These are phyloP conservation scores for Ilyonectria destructans DNA, from an alignment of 2,329 filamentous ascomycete species.

Conservation along the genomic window DNA sequence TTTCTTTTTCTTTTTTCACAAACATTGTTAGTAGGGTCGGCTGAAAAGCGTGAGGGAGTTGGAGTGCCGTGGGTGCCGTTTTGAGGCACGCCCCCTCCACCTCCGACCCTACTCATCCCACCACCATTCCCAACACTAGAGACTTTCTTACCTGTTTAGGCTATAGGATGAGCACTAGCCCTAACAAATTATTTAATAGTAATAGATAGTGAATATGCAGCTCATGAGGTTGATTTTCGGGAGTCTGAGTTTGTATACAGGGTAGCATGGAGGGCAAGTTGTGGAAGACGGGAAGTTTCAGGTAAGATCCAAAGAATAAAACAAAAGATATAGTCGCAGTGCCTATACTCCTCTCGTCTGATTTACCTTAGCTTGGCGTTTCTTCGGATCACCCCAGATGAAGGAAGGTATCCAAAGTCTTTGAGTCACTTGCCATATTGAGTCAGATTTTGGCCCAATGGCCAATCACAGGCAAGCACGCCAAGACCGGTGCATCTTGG, in stretches of 20 bases:
- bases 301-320: too few relatives aligned
- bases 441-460: conserved; percentile 16
- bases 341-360: background rate
- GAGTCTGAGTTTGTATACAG: background rate
- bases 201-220: background rate
- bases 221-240: background rate
- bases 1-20: too few relatives aligned
- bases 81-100: too few relatives aligned
- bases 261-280: background rate
- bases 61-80: too few relatives aligned
- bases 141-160: background rate
- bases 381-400: too few relatives aligned
- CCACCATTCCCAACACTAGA: background rate
- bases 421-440: conserved; percentile 35
- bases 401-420: background rate
- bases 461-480: conserved; percentile 33
- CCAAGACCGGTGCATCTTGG: background rate
- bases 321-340: background rate
- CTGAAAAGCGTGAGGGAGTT: too few relatives aligned
- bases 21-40: too few relatives aligned
- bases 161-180: too few relatives aligned
- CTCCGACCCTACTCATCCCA: background rate
- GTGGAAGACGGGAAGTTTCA: background rate
- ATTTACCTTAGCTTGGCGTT: background rate
- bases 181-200: too few relatives aligned